Evolutionary conservation across 305 asterid genomes (phyloP).

Genomic region (Coffea humblotiana): DNA sequence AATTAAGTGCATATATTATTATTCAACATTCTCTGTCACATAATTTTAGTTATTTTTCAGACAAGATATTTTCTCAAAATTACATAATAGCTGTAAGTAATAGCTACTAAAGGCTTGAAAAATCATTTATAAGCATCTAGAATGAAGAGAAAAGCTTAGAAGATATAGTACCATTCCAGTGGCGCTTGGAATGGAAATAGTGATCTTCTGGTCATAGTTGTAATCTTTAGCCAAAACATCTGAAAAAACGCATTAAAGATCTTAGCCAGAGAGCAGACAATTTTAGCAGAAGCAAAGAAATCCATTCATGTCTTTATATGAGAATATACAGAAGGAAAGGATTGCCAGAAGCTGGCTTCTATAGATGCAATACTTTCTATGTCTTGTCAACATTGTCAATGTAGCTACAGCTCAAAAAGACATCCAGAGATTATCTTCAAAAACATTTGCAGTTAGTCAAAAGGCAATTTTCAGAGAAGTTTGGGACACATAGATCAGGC

Average conservation of each 20-base stretch:
- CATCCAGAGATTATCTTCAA: not conserved
- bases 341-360: not conserved
- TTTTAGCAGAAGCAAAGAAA: constrained; percentile 1
- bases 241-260: constrained; percentile 33
- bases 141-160: constrained; percentile 9
- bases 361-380: not conserved
- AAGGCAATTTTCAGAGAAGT: not conserved
- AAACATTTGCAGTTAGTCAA: not conserved
- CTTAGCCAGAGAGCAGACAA: not conserved
- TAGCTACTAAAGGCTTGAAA: not conserved
- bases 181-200: constrained; percentile 65
- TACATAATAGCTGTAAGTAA: not conserved
- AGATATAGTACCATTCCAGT: constrained; percentile 63
- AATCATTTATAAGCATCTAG: not conserved
- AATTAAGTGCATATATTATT: not conserved
- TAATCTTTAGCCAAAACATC: constrained; percentile 85
- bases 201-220: constrained; percentile 82
- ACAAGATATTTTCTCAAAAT: not conserved
- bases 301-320: not conserved
- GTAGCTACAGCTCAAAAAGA: not conserved
- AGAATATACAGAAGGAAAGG: not conserved
- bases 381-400: not conserved
- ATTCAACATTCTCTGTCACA: not conserved
- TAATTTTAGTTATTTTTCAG: not conserved
- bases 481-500: not conserved